Evolutionary conservation across 2,329 filamentous ascomycete species (phyloP).

Genomic region (Fusarium sulawesiense): DNA sequence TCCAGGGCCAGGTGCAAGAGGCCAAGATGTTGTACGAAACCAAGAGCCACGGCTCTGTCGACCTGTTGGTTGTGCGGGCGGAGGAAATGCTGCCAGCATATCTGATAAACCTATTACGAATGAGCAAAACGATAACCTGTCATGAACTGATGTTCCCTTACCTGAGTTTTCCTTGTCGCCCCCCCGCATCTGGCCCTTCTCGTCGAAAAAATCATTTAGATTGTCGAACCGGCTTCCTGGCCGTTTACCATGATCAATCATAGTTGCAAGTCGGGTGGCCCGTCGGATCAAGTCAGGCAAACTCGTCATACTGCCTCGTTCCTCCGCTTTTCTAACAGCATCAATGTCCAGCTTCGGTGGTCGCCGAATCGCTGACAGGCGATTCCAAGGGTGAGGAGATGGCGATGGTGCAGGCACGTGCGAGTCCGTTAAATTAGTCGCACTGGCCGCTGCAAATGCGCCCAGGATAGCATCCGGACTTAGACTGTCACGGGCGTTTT

Average conservation of each 20-base stretch:
- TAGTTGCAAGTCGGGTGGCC: constrained; percentile 85
- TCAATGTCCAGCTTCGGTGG: constrained; percentile 86
- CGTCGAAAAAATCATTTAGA: constrained; percentile 62
- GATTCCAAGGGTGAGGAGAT: constrained; percentile 52
- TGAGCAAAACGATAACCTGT: constrained; percentile 54
- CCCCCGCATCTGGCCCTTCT: constrained; percentile 54
- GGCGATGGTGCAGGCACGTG: constrained; percentile 41
- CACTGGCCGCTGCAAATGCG: constrained; percentile 62
- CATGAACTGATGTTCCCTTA: constrained; percentile 44
- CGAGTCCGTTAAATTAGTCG: constrained; percentile 54
- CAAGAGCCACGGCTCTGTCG: constrained; percentile 61
- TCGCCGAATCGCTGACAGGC: constrained; percentile 66
- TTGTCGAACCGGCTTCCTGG: constrained; percentile 70
- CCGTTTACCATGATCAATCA: constrained; percentile 83
- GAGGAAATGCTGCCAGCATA: constrained; percentile 74
- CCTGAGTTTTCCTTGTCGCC: constrained; percentile 55
- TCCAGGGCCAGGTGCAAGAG: constrained; percentile 52
- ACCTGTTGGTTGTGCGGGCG: constrained; percentile 63
- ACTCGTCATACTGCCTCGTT: constrained; percentile 89
- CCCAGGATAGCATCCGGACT: constrained; percentile 62
- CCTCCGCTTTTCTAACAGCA: constrained; percentile 82
- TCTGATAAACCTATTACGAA: constrained; percentile 68
- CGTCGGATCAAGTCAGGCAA: constrained; percentile 89
- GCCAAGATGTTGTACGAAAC: constrained; percentile 61
- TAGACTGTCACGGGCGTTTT: constrained; percentile 39